Percentiles rank a stretch among this genome's conserved stretches.
These are phyloP conservation scores for Thymus quinquecostatus DNA, from an alignment of 257 asterid genomes.

Conservation along the genomic window DNA sequence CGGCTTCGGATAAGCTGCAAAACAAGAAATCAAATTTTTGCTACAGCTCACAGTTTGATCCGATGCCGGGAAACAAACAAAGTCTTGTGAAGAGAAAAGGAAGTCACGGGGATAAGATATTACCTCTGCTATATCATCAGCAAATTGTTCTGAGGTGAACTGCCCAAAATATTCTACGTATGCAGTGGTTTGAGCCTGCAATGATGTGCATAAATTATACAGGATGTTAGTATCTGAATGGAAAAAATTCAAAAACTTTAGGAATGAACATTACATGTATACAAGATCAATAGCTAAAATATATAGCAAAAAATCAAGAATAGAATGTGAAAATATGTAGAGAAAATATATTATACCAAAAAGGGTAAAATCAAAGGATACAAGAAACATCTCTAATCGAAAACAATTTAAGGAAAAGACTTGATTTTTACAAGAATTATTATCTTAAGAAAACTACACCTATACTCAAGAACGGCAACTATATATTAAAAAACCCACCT, in stretches of 20 bases:
- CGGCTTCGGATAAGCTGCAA: slow-evolving; percentile 87
- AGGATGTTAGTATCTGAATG: slow-evolving; percentile 10
- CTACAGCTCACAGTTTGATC: slow-evolving; percentile 16
- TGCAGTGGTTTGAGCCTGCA: slow-evolving; percentile 87
- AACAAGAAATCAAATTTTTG: slow-evolving; percentile 21
- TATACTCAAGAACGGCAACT: background rate
- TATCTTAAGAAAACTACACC: background rate
- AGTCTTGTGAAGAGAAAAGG: background rate
- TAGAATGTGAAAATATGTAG: slow-evolving; percentile 10
- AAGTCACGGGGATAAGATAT: slow-evolving; percentile 27
- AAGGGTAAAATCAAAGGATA: slow-evolving; percentile 1
- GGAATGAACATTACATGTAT: background rate
- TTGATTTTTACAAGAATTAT: background rate
- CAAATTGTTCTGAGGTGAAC: slow-evolving; percentile 93
- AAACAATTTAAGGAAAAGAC: background rate
- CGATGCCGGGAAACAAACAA: slow-evolving; percentile 11
- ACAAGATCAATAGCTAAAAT: slow-evolving; percentile 14
- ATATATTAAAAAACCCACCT: slow-evolving; percentile 52
- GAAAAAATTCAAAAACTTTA: background rate
- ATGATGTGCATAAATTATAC: background rate
- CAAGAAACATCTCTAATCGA: background rate
- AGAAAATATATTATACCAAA: slow-evolving; percentile 8
- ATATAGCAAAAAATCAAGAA: slow-evolving; percentile 21
- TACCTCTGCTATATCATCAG: slow-evolving; percentile 98
- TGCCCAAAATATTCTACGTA: slow-evolving; percentile 95